Evolutionary conservation across 305 asterid genomes (phyloP), one percentile per base, ranked within the genome.

Genomic region (Fraxinus nigra): DNA sequence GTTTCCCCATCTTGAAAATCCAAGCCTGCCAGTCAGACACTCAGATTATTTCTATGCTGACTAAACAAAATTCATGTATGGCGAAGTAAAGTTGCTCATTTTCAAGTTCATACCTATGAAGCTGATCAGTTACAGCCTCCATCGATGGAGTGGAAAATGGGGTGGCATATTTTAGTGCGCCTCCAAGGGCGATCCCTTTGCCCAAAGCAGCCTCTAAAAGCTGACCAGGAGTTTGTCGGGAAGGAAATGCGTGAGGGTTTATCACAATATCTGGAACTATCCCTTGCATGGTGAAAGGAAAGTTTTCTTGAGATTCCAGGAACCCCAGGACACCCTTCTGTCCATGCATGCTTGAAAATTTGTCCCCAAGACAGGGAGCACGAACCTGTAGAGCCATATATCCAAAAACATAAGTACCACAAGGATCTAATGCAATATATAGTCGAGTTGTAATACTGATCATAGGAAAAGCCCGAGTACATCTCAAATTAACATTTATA

Each of bases 331-430:
- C 98, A 78, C 99, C 98, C 88, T 96, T 96, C 86, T 96, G 98
- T 75, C 99, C 98, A 77, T 96, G 99, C 99, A 96, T 96, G 88
- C 99, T 96, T 1, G 98, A 94, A 80, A 96, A 96, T 83, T 96
- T 96, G 88, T 94, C 99, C 26, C 99, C 99, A 10, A 92, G 95
- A 51, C 97, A 88, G 14, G 99, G 99, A 75, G 95, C 24, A 56
- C 99, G 98, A 87, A 93, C 97, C 99, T 94, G 91, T 79, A 89
- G n/a, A 75, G 30, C 65, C 59, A 30, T 72, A 78, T 2, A 65
- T 24, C 24, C 54, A 85, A 65, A 85, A 70, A 75, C 38, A 51
- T 72, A 76, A 81, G 13, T 35, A 84, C 79, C 34, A 72, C 13
- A 33, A 56, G 6, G 33, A 75, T 32, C 26, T 72, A 7, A 28